Evolutionary conservation across 1,284 basidiomycete species (phyloP).

Genomic region (Tilletia walkeri): DNA sequence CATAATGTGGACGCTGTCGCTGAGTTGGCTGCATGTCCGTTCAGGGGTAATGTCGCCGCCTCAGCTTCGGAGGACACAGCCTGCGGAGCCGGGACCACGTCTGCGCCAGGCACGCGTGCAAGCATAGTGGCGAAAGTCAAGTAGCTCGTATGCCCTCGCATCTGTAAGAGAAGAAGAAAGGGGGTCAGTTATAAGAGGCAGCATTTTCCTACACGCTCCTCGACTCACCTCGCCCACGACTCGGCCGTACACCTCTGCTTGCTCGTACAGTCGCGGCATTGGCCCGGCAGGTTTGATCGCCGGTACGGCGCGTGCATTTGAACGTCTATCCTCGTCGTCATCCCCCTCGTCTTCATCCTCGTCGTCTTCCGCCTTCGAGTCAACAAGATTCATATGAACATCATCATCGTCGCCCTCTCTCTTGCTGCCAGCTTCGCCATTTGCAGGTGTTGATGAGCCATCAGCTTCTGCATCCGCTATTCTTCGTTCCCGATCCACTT

Average conservation of each 20-base stretch:
- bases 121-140: constrained; percentile 52
- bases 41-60: too few species aligned
- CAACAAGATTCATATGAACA: neutral
- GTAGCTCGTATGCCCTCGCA: constrained; percentile 54
- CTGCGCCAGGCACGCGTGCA: constrained; percentile 27
- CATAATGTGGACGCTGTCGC: too few species aligned
- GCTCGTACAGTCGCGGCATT: constrained; percentile 10
- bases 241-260: constrained; percentile 2
- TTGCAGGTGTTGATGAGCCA: neutral
- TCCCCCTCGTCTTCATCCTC: constrained; percentile 2
- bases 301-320: neutral
- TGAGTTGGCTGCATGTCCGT: too few species aligned
- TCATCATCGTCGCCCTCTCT: constrained; percentile 8
- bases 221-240: constrained; percentile 9
- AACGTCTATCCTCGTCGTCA: neutral
- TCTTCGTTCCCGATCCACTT: constrained; percentile 23
- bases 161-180: constrained; percentile 27
- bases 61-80: too few species aligned
- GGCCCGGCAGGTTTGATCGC: neutral
- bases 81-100: neutral
- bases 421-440: neutral
- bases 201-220: neutral
- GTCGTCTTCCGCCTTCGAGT: neutral
- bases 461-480: neutral
- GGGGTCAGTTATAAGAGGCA: neutral